Evolutionary conservation across 805 yeast species (phyloP).

Genomic region (Starmerella bacillaris): DNA sequence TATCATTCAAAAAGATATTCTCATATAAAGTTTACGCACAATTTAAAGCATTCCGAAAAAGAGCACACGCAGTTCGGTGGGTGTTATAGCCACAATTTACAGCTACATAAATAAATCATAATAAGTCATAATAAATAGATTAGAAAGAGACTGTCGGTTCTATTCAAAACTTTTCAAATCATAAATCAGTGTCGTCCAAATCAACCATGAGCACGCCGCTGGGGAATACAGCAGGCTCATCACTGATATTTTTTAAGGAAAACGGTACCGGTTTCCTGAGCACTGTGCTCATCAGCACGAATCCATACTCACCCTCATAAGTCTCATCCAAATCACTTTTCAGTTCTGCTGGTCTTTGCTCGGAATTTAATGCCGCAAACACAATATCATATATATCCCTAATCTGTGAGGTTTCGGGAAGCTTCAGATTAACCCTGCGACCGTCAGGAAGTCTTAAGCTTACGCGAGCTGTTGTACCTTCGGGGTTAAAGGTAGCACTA

Average conservation of each 20-base stretch:
- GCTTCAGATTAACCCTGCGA: slow-evolving; percentile 34
- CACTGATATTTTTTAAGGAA: slow-evolving; percentile 23
- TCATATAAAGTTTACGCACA: no score
- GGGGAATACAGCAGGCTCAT: slow-evolving; percentile 38
- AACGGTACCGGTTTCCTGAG: slow-evolving; percentile 34
- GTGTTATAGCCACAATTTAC: no score
- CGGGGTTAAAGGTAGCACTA: slow-evolving; percentile 18
- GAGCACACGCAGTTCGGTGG: no score
- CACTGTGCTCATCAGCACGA: slow-evolving; percentile 37
- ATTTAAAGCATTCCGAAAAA: no score
- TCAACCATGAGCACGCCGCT: slow-evolving; percentile 47
- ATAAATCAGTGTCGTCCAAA: no score
- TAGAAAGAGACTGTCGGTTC: no score
- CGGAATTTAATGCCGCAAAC: slow-evolving; percentile 29
- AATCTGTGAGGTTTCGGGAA: slow-evolving; percentile 31
- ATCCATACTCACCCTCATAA: slow-evolving; percentile 18
- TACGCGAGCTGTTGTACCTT: slow-evolving; percentile 29
- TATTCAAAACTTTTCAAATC: no score
- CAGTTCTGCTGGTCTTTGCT: slow-evolving; percentile 1
- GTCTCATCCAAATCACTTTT: no score
- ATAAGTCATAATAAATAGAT: no score
- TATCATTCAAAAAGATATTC: no score
- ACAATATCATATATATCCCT: slow-evolving; percentile 57
- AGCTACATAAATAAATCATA: no score
- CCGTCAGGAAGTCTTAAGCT: slow-evolving; percentile 56